These are phyloP conservation scores for Yarrowia sp. DNA, from an alignment of 805 yeast genomes.

Conservation along the genomic window DNA sequence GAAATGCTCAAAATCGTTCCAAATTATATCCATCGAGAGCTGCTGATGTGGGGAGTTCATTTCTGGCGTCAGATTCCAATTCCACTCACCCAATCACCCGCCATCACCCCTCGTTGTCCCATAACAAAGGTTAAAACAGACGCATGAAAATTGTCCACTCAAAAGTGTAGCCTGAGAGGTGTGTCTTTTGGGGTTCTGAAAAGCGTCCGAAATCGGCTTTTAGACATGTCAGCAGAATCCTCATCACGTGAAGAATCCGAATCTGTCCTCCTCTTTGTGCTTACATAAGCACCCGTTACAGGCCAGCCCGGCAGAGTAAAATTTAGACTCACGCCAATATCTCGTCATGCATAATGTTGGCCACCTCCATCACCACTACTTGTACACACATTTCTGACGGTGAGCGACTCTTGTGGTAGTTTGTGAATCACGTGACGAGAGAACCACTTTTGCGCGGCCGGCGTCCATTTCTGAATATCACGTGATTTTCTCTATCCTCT, in stretches of 20 bases:
- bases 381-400: no score
- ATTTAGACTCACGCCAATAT: constrained; percentile 21
- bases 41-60: no score
- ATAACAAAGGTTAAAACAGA: constrained; percentile 1
- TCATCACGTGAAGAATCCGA: neutral
- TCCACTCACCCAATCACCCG: no score
- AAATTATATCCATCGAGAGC: no score
- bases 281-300: neutral
- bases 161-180: constrained; percentile 16
- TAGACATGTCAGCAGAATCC: neutral
- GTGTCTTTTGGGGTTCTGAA: neutral
- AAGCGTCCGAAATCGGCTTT: no score
- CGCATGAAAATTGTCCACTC: constrained; percentile 31
- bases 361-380: constrained; percentile 31
- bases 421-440: no score
- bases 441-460: no score
- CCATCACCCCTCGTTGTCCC: no score
- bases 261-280: no score
- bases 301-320: neutral
- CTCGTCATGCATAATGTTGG: constrained; percentile 36
- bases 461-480: neutral
- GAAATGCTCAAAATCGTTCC: no score
- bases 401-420: no score
- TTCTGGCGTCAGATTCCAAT: no score
- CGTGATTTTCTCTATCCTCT: neutral